Evolutionary conservation across 2,329 filamentous ascomycete species (phyloP).

Genomic region (Aspergillus sojae): DNA sequence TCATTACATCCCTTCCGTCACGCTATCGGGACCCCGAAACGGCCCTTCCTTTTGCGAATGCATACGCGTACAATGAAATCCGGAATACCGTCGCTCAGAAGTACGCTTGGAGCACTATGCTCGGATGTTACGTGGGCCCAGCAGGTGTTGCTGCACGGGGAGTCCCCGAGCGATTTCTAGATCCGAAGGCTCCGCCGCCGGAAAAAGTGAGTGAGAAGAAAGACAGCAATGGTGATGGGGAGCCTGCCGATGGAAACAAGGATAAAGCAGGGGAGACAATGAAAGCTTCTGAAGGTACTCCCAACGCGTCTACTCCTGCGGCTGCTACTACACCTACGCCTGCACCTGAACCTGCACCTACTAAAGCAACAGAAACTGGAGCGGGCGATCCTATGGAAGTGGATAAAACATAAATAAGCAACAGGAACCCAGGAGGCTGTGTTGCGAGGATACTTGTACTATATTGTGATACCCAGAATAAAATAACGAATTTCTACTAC

Average conservation of each 20-base stretch:
- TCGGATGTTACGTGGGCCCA: conserved; percentile 82
- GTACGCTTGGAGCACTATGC: conserved; percentile 77
- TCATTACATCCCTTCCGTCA: conserved; percentile 79
- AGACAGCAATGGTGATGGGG: conserved; percentile 5
- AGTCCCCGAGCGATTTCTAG: conserved; percentile 75
- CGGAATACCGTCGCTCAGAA: conserved; percentile 72
- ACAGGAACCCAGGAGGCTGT: background rate
- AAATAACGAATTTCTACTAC: background rate
- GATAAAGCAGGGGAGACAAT: conserved; percentile 13
- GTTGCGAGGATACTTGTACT: background rate
- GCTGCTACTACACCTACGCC: conserved; percentile 8
- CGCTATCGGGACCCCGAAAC: conserved; percentile 84
- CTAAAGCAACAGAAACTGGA: conserved; percentile 8
- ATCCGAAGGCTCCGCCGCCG: conserved; percentile 20
- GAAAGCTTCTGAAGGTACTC: conserved; percentile 6
- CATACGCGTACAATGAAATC: conserved; percentile 76
- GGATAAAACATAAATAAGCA: conserved; percentile 15
- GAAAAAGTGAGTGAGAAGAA: conserved; percentile 16
- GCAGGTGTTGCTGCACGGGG: conserved; percentile 64
- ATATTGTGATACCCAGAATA: conserved; percentile 1
- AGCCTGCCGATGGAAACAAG: conserved; percentile 8
- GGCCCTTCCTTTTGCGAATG: conserved; percentile 77
- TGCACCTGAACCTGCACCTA: conserved; percentile 10
- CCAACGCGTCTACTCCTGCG: conserved; percentile 9
- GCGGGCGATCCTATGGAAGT: conserved; percentile 22